phyloP scores from a whole-genome alignment of 2,329 filamentous ascomycete genomes.

The Penicillium sp. region DNA sequence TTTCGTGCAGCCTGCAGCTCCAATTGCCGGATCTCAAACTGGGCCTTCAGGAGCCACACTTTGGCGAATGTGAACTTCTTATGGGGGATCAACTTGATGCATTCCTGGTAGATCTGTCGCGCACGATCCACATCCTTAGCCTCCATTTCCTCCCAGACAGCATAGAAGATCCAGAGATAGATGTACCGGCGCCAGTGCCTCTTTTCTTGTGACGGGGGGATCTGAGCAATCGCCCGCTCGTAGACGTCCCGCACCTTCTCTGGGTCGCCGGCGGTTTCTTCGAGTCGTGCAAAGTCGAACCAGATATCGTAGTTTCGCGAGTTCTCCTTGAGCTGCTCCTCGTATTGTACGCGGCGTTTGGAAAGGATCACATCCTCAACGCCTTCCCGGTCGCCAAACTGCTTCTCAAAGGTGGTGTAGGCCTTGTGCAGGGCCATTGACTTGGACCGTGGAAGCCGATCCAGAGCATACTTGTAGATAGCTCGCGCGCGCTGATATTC shows the following conservation, averaged over 20 bases:
- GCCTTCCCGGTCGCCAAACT: conserved; percentile 87
- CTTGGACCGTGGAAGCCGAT: conserved; percentile 82
- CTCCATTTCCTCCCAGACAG: conserved; percentile 87
- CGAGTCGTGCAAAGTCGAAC: conserved; percentile 90
- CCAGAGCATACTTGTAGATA: conserved; percentile 95
- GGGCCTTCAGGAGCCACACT: conserved; percentile 87
- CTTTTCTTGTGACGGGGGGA: conserved; percentile 93
- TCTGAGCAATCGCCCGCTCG: conserved; percentile 89
- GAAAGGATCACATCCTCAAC: conserved; percentile 95
- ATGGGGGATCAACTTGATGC: conserved; percentile 82
- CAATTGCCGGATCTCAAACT: conserved; percentile 86
- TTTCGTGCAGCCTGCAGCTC: conserved; percentile 78
- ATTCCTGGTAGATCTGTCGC: conserved; percentile 85
- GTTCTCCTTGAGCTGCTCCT: conserved; percentile 89
- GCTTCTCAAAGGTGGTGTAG: conserved; percentile 97
- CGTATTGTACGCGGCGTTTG: conserved; percentile 87
- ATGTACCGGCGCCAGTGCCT: conserved; percentile 96
- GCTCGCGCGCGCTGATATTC: conserved; percentile 90
- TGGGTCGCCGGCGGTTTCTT: conserved; percentile 76
- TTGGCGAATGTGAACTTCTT: conserved; percentile 98
- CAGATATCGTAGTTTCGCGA: conserved; percentile 95
- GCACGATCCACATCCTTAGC: conserved; percentile 73
- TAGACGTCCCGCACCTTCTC: conserved; percentile 89
- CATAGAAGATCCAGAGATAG: conserved; percentile 97
- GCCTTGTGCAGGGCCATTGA: conserved; percentile 82